Percentiles rank a stretch among this genome's conserved stretches.
Conservation (phyloP, 768 basidiomycete genomes). For the Kwoniella shandongensis region DNA sequence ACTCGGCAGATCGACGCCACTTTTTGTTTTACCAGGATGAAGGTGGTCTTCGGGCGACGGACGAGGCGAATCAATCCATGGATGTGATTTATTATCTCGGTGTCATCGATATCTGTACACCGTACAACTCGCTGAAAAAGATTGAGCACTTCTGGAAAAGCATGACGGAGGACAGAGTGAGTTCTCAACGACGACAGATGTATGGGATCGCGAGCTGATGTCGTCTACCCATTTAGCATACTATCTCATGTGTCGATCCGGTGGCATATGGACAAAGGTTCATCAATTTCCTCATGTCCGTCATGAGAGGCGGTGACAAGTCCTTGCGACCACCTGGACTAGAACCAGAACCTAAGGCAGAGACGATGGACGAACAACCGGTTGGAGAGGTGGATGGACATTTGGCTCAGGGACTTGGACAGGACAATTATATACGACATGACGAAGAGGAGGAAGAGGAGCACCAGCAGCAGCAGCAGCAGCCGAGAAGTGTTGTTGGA, state of each 20-base stretch:
- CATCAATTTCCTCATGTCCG: conserved; percentile 54
- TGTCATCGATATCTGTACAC: conserved; percentile 94
- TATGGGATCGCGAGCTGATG: background rate
- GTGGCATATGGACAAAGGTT: conserved; percentile 85
- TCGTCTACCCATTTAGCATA: conserved; percentile 64
- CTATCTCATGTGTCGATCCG: conserved; percentile 90
- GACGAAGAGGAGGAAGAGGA: background rate
- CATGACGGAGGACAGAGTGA: conserved; percentile 76
- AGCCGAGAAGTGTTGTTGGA: background rate
- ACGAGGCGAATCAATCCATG: conserved; percentile 72
- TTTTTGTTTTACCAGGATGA: conserved; percentile 97
- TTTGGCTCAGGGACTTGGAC: background rate
- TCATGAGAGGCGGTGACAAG: conserved; percentile 51
- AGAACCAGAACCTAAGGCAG: conserved; percentile 1
- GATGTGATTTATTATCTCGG: conserved; percentile 90
- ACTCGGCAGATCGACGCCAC: conserved; percentile 64
- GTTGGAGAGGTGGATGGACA: conserved; percentile 4
- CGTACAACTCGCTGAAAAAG: conserved; percentile 74
- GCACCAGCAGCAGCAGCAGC: background rate
- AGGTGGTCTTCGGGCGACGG: conserved; percentile 84
- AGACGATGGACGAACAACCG: conserved; percentile 8
- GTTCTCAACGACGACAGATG: conserved; percentile 52
- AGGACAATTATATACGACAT: background rate
- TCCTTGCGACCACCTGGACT: conserved; percentile 37
- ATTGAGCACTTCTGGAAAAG: conserved; percentile 92